These are phyloP conservation scores for Ananas comosus DNA, from an alignment of 176 grass and related monocot genomes.

Conservation along the genomic window DNA sequence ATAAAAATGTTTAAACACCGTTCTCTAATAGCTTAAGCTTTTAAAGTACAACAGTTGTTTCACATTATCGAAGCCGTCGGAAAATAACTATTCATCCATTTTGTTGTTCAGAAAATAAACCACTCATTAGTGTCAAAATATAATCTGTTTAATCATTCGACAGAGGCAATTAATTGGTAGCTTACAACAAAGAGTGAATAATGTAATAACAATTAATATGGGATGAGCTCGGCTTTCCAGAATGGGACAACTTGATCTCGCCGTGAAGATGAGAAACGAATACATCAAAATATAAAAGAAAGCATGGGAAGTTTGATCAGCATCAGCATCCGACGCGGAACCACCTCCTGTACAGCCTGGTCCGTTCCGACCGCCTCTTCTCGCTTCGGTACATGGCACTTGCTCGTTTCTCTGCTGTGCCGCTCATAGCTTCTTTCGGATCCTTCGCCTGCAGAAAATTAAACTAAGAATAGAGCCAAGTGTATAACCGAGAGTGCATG, in stretches of 20 bases:
- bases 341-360: conserved; percentile 17
- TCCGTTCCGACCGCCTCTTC: conserved; percentile 7
- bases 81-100: too few species aligned
- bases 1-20: too few species aligned
- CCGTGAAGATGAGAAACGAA: background rate
- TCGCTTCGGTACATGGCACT: background rate
- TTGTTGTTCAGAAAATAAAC: too few species aligned
- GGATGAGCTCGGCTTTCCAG: too few species aligned
- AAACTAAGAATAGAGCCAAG: background rate
- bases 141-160: too few species aligned
- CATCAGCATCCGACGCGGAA: conserved; percentile 16
- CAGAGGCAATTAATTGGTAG: too few species aligned
- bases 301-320: background rate
- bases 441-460: conserved; percentile 1
- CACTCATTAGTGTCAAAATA: too few species aligned
- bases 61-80: too few species aligned
- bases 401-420: background rate
- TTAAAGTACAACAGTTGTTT: too few species aligned
- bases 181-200: too few species aligned
- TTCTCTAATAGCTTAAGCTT: too few species aligned
- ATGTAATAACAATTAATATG: too few species aligned
- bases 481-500: background rate
- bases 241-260: background rate
- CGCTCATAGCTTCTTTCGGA: background rate
- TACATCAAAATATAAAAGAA: background rate